phyloP scores from a whole-genome alignment of 1,284 basidiomycete species.

The Cryptococcus sp. region DNA sequence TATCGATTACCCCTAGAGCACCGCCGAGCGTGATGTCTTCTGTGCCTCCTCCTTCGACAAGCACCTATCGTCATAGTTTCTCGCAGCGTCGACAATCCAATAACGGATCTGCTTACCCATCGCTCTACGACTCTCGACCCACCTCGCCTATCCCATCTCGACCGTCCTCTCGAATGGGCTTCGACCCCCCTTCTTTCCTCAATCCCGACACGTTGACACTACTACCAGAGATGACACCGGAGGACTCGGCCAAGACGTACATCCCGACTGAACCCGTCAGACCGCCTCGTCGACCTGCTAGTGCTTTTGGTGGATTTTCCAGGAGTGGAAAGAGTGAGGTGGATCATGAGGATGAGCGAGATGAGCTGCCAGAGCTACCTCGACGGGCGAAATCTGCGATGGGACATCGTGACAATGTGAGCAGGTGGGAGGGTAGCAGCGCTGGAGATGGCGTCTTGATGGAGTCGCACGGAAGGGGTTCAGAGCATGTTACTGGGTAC shows the following conservation, averaged over 20 bases:
- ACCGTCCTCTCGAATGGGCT: slow-evolving; percentile 15
- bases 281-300: slow-evolving; percentile 5
- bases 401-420: slow-evolving; percentile 9
- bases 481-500: slow-evolving; percentile 29
- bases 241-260: slow-evolving; percentile 4
- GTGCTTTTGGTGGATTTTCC: slow-evolving; percentile 6
- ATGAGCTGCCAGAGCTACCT: slow-evolving; percentile 14
- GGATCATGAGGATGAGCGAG: slow-evolving; percentile 10
- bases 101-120: not conserved
- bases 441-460: slow-evolving; percentile 33
- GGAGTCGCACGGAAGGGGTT: slow-evolving; percentile 32
- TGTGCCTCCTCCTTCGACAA: not conserved
- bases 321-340: slow-evolving; percentile 1
- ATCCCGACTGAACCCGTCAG: not conserved
- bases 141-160: slow-evolving; percentile 7
- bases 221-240: slow-evolving; percentile 38
- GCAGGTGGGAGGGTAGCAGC: slow-evolving; percentile 30
- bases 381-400: slow-evolving; percentile 22
- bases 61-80: not conserved
- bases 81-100: no score
- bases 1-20: no score
- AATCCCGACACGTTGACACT: slow-evolving; percentile 42
- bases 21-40: not conserved
- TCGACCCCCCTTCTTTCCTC: slow-evolving; percentile 37
- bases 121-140: slow-evolving; percentile 3